These are phyloP conservation scores for Salix exigua DNA, from an alignment of 345 rosid genomes.

Conservation along the genomic window DNA sequence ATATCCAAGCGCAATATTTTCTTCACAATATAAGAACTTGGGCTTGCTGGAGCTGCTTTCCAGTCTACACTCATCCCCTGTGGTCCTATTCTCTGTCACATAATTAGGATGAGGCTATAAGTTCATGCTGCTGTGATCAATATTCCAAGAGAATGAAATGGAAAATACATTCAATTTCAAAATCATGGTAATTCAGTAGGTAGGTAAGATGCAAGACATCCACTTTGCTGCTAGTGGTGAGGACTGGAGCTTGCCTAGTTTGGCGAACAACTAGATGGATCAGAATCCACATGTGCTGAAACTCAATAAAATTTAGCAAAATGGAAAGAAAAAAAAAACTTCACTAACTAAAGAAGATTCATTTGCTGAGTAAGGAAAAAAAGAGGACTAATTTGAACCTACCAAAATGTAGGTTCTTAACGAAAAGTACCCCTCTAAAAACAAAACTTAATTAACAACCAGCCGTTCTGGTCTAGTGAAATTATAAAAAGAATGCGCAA, in stretches of 20 bases:
- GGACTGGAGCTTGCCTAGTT: neutral
- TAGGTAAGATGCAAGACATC: neutral
- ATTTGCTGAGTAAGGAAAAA: neutral
- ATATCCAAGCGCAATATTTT: slow-evolving; percentile 93
- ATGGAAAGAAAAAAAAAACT: neutral
- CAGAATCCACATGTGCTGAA: neutral
- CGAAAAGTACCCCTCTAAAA: neutral
- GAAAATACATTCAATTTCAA: neutral
- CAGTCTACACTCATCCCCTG: slow-evolving; percentile 96
- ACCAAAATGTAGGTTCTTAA: neutral
- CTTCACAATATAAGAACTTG: slow-evolving; percentile 74
- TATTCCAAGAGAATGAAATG: neutral
- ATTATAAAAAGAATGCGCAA: neutral
- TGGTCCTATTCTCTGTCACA: slow-evolving; percentile 62
- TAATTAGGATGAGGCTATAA: neutral
- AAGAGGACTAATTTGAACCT: neutral
- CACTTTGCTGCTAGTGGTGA: neutral
- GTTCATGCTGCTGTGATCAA: neutral
- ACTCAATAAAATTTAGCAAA: neutral
- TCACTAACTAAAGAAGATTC: neutral
- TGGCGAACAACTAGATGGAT: neutral
- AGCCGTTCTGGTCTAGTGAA: neutral
- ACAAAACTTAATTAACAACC: neutral
- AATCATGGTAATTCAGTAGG: neutral
- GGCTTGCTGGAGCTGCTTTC: slow-evolving; percentile 94